Evolutionary conservation across 139 green algal species (phyloP).

Genomic region (Chlamydomonas sp.): DNA sequence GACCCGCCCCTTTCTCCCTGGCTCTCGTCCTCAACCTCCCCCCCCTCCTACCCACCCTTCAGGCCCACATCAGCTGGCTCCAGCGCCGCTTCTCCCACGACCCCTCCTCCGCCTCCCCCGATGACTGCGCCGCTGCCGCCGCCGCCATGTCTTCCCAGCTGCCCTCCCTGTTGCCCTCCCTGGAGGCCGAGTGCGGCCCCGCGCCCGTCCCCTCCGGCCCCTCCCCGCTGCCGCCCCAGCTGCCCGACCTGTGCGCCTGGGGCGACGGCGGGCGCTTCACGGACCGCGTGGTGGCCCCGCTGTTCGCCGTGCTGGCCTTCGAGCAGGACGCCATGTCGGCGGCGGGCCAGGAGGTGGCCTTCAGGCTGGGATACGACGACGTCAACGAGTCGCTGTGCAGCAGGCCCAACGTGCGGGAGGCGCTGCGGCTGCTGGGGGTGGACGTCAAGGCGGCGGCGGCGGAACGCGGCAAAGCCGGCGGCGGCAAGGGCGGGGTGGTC

Average conservation of each 20-base stretch:
- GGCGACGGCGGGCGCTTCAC: constrained; percentile 63
- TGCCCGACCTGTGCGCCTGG: constrained; percentile 61
- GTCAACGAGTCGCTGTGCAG: constrained; percentile 75
- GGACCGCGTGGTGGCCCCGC: constrained; percentile 39
- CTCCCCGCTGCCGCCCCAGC: not conserved
- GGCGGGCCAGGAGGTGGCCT: constrained; percentile 48
- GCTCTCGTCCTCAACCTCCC: not conserved
- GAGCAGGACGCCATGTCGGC: constrained; percentile 37
- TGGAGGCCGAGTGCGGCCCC: not conserved
- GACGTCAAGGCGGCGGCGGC: no score
- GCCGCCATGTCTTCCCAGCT: not conserved
- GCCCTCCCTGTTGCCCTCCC: not conserved
- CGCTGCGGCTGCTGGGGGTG: not conserved
- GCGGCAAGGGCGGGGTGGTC: not conserved
- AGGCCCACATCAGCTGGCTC: not conserved
- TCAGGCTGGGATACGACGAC: constrained; percentile 76
- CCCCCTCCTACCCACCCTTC: not conserved
- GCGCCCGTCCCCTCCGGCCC: not conserved
- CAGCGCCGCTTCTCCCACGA: not conserved
- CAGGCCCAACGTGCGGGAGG: not conserved
- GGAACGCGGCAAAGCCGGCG: not conserved
- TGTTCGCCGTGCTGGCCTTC: constrained; percentile 15
- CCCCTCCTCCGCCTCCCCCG: constrained; percentile 4
- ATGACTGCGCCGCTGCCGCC: not conserved
- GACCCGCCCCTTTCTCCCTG: not conserved